Conservation (phyloP, 2,329 filamentous ascomycete genomes). For the Arthroderma uncinatum region DNA sequence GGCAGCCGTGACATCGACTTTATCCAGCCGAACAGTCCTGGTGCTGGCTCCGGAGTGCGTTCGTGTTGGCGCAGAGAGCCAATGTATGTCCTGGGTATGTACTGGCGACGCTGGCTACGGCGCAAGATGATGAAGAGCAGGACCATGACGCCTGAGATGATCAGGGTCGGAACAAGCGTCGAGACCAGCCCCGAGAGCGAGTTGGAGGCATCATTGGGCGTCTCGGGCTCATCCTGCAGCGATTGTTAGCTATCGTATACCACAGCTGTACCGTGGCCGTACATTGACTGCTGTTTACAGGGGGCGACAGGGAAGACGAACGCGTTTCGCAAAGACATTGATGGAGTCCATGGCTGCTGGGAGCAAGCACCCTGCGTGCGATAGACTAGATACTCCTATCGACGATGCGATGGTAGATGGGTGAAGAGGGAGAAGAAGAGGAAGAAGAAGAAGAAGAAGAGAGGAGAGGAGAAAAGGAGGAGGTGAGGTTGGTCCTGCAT, state of each 20-base stretch:
- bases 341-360: slow-evolving; percentile 11
- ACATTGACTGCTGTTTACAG: not conserved
- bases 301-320: not conserved
- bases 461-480: not conserved
- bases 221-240: slow-evolving; percentile 8
- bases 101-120: slow-evolving; percentile 39
- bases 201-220: slow-evolving; percentile 13
- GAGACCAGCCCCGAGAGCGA: slow-evolving; percentile 38
- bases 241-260: not conserved
- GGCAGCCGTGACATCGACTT: slow-evolving; percentile 52
- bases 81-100: slow-evolving; percentile 46
- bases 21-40: slow-evolving; percentile 57
- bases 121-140: slow-evolving; percentile 43
- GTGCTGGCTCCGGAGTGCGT: slow-evolving; percentile 49
- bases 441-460: slow-evolving; percentile 7
- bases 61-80: slow-evolving; percentile 42
- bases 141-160: slow-evolving; percentile 37
- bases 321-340: slow-evolving; percentile 12
- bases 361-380: not conserved
- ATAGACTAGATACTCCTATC: too few species aligned
- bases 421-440: not conserved
- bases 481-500: not conserved
- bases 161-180: slow-evolving; percentile 38
- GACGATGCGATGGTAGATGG: not conserved
- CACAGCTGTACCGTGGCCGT: not conserved